phyloP scores from a whole-genome alignment of 768 basidiomycete genomes.

The Sarcodon aspratus region DNA sequence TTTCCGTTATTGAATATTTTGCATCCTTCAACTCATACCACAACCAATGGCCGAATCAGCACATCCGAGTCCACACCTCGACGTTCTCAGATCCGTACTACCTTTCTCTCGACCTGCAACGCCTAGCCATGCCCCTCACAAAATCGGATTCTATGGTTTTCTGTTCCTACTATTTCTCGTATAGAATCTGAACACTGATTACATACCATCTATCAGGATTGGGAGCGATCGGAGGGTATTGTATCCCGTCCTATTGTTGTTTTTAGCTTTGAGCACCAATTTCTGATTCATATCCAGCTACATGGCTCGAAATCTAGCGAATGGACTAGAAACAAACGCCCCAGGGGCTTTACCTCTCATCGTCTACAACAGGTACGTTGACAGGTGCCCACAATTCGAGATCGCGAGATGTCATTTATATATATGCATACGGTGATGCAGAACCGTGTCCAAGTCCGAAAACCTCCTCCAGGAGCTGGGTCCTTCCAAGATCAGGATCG shows the following conservation, averaged over 20 bases:
- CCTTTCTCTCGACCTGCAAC: slow-evolving; percentile 55
- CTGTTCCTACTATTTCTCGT: slow-evolving; percentile 53
- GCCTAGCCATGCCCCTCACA: slow-evolving; percentile 22
- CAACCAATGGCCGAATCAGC: background rate
- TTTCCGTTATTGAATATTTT: too few relatives aligned
- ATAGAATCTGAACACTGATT: too few relatives aligned
- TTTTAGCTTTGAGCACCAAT: too few relatives aligned
- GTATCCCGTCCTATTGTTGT: too few relatives aligned
- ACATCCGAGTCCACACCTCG: background rate
- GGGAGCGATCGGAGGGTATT: too few relatives aligned
- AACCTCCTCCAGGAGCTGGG: slow-evolving; percentile 47
- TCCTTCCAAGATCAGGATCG: slow-evolving; percentile 39
- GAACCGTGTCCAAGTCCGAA: slow-evolving; percentile 50
- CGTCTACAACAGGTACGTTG: slow-evolving; percentile 47
- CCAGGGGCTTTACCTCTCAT: slow-evolving; percentile 38
- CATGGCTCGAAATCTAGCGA: slow-evolving; percentile 71
- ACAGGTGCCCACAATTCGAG: too few relatives aligned
- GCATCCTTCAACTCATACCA: too few relatives aligned
- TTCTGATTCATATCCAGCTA: too few relatives aligned
- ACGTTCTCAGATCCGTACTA: slow-evolving; percentile 7
- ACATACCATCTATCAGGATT: too few relatives aligned
- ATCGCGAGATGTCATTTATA: too few relatives aligned
- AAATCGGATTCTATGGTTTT: slow-evolving; percentile 38
- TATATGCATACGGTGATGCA: too few relatives aligned
- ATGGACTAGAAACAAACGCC: slow-evolving; percentile 26